A percentile compares a stretch with the other conserved stretches of the same genome.
These are phyloP conservation scores for Lycium ferocissimum DNA, from an alignment of 257 asterid genomes.

Conservation along the genomic window DNA sequence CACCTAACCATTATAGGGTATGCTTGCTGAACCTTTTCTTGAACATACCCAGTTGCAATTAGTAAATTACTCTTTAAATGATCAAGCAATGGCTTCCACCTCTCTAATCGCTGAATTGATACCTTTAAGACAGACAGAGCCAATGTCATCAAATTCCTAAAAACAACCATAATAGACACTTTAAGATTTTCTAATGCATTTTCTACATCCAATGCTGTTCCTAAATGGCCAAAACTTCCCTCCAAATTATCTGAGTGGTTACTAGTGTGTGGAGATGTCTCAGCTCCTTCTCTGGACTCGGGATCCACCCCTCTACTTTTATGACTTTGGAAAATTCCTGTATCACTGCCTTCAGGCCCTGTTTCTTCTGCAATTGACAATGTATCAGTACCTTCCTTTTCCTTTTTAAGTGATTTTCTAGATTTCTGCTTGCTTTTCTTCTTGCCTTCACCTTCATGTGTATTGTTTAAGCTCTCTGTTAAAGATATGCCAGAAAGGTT, in stretches of 20 bases:
- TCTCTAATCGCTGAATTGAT: constrained; percentile 75
- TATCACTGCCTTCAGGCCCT: constrained; percentile 38
- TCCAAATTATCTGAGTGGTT: constrained; percentile 35
- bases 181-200: constrained; percentile 49
- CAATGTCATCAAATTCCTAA: constrained; percentile 59
- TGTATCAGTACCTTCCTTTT: constrained; percentile 49
- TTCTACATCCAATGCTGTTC: constrained; percentile 39
- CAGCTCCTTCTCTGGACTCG: constrained; percentile 44
- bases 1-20: constrained; percentile 69
- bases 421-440: constrained; percentile 57
- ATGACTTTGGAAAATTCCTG: constrained; percentile 47
- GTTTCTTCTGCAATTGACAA: constrained; percentile 39
- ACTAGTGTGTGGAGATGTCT: constrained; percentile 34
- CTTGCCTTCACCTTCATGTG: constrained; percentile 50
- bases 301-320: constrained; percentile 45
- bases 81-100: constrained; percentile 57
- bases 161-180: constrained; percentile 55
- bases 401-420: constrained; percentile 57
- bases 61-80: constrained; percentile 45
- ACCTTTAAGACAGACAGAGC: constrained; percentile 58
- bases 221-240: constrained; percentile 36
- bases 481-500: constrained; percentile 41
- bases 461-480: constrained; percentile 43
- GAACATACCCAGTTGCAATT: constrained; percentile 55
- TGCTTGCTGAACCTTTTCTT: constrained; percentile 64